These are phyloP conservation scores for Ophiobolus disseminans DNA, from an alignment of 2,329 filamentous ascomycete species.

Conservation along the genomic window DNA sequence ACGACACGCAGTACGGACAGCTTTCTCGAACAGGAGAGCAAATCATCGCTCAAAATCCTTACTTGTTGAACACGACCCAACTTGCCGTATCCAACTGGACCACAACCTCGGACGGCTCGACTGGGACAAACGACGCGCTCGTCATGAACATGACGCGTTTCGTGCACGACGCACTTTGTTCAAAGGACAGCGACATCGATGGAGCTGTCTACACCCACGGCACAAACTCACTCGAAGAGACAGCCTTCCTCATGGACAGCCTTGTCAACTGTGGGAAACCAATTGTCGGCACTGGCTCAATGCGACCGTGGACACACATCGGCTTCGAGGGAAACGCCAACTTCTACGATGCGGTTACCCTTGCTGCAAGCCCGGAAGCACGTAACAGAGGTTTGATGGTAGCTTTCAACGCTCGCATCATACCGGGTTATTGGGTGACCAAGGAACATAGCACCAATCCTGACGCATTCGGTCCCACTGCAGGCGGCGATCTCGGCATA, in stretches of 20 bases:
- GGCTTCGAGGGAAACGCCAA: conserved; percentile 37
- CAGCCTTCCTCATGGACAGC: conserved; percentile 35
- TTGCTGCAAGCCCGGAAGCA: conserved; percentile 29
- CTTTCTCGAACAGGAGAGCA: conserved; percentile 29
- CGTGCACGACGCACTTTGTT: conserved; percentile 34
- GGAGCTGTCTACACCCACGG: conserved; percentile 40
- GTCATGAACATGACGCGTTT: conserved; percentile 45
- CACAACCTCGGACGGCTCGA: conserved; percentile 21
- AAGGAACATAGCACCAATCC: conserved; percentile 36
- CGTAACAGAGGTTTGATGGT: conserved; percentile 34
- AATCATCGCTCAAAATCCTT: conserved; percentile 36
- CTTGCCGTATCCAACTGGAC: conserved; percentile 40
- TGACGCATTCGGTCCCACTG: conserved; percentile 33
- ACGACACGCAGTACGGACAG: conserved; percentile 41
- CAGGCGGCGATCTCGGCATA: conserved; percentile 31
- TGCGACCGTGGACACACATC: conserved; percentile 36
- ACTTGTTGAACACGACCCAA: conserved; percentile 38
- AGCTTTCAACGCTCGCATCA: conserved; percentile 37
- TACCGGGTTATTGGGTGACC: conserved; percentile 35
- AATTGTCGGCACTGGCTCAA: conserved; percentile 32
- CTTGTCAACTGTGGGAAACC: conserved; percentile 39
- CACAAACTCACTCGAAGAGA: conserved; percentile 41
- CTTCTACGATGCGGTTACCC: conserved; percentile 37
- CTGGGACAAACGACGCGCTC: conserved; percentile 35
- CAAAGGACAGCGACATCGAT: conserved; percentile 35